Evolutionary conservation across 1,284 basidiomycete species (phyloP).

Genomic region (Pterulicium gracile): DNA sequence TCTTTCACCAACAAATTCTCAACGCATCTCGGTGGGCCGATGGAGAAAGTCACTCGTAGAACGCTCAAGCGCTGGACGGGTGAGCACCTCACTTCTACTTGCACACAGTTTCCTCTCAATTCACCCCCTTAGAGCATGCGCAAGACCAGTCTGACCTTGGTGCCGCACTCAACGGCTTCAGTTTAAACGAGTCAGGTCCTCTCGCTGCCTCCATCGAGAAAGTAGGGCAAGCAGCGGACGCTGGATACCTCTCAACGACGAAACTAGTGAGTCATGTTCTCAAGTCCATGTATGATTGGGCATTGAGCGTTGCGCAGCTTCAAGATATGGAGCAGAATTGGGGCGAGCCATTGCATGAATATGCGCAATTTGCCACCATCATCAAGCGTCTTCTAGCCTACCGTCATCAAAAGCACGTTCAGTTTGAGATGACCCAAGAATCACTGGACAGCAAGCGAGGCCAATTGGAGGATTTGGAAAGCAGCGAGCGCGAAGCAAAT

Average conservation of each 20-base stretch:
- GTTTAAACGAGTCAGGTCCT: slow-evolving; percentile 70
- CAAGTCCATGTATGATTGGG: neutral
- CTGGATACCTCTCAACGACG: slow-evolving; percentile 88
- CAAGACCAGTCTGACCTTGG: slow-evolving; percentile 93
- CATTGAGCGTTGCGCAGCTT: slow-evolving; percentile 55
- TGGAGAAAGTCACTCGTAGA: slow-evolving; percentile 94
- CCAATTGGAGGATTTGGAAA: slow-evolving; percentile 84
- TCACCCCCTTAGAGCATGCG: slow-evolving; percentile 70
- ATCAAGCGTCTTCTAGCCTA: slow-evolving; percentile 92
- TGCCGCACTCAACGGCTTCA: slow-evolving; percentile 92
- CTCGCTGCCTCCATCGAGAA: slow-evolving; percentile 80
- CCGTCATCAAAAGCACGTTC: slow-evolving; percentile 96
- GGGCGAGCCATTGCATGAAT: slow-evolving; percentile 94
- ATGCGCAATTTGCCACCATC: slow-evolving; percentile 88
- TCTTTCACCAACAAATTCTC: slow-evolving; percentile 95
- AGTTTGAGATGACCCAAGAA: slow-evolving; percentile 96
- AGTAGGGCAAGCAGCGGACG: slow-evolving; percentile 91
- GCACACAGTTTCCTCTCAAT: slow-evolving; percentile 5
- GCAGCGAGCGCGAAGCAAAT: slow-evolving; percentile 84
- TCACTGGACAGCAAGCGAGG: slow-evolving; percentile 80
- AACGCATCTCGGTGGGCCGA: slow-evolving; percentile 78
- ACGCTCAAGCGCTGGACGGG: slow-evolving; percentile 91
- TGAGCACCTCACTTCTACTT: slow-evolving; percentile 20
- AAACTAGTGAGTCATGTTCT: slow-evolving; percentile 50
- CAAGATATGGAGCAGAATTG: slow-evolving; percentile 89